Conservation (phyloP, 768 basidiomycete genomes). For the Russula ochroleuca region DNA sequence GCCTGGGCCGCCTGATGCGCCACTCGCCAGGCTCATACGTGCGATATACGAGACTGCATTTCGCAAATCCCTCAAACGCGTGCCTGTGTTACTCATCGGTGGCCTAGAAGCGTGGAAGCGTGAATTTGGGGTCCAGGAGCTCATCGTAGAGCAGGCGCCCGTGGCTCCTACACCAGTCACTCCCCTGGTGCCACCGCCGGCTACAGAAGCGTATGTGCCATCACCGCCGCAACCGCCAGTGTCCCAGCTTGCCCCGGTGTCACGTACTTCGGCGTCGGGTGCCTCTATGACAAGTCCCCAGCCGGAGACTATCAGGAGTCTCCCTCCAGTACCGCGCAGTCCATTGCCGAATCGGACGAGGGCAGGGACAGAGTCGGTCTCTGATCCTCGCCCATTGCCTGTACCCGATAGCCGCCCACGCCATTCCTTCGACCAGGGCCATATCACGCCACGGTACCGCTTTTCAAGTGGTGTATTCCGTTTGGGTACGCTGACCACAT, state of each 20-base stretch:
- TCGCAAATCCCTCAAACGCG: constrained; percentile 61
- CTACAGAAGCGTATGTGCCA: constrained; percentile 3
- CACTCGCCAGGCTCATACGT: constrained; percentile 56
- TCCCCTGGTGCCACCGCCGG: background rate
- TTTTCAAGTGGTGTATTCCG: background rate
- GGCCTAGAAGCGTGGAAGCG: constrained; percentile 79
- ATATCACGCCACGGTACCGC: constrained; percentile 43
- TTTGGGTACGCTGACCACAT: background rate
- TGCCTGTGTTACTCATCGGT: constrained; percentile 80
- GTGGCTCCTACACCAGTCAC: background rate
- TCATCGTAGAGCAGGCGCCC: constrained; percentile 30
- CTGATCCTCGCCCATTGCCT: constrained; percentile 30
- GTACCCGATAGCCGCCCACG: constrained; percentile 18
- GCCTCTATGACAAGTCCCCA: background rate
- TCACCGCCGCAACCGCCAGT: constrained; percentile 8
- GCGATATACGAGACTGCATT: constrained; percentile 74
- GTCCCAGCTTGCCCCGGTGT: background rate
- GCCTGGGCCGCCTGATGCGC: constrained; percentile 46
- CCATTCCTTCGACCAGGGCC: constrained; percentile 41
- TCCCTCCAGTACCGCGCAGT: constrained; percentile 17
- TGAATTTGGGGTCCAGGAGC: constrained; percentile 46
- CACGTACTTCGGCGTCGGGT: constrained; percentile 8
- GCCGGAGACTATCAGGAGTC: constrained; percentile 14
- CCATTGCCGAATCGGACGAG: constrained; percentile 18
- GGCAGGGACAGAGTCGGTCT: constrained; percentile 22